Evolutionary conservation across 2,329 filamentous ascomycete species (phyloP), one percentile per base, ranked within the genome.

Genomic region (Ascocoryne sarcoides): DNA sequence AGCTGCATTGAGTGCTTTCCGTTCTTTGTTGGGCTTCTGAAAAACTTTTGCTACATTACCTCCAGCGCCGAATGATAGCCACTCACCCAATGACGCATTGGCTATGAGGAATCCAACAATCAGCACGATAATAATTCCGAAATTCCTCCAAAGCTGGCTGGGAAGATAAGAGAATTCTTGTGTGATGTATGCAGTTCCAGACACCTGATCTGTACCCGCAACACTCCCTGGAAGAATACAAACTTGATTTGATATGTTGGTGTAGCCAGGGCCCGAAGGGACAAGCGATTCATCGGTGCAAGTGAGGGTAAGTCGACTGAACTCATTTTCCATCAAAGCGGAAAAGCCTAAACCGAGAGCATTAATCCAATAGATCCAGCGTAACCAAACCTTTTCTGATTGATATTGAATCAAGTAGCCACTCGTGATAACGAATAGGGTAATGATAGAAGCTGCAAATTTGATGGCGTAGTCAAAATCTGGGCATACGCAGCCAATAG

Each of bases 401-500:
- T 81, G 73, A 58, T 84, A 88, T 58, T 88, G 85, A 44, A 94
- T 90, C 31, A 93, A 65, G 61, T 92, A 94, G 3, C 87, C 87
- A 1, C 79, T 82, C 0, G 85, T 92, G 15, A 87, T 68, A 18
- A 92, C 76, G 52, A 89, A 86, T n/a, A 89, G 64, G 0, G 84
- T 89, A 48, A 94, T 87, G 38, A 87, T 73, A 1, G 86, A 70
- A 4, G 85, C 79, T 5, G 84, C 84, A 40, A 85, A 82, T 60
- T 89, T 89, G 61, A 89, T 84, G 3, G 88, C 88, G 32, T 83
- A 84, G 57, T 93, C 84, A 43, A 93, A 93, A 54, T 87, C 83
- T 0, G 84, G 82, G 44, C 82, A 87, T 10, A 84, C 44, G 44
- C 79, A 86, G 5, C 81, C 84, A 2, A 89, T 69, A 2, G 82